phyloP scores from a whole-genome alignment of 805 yeast species.

The Diddensiella santjacobensis region DNA sequence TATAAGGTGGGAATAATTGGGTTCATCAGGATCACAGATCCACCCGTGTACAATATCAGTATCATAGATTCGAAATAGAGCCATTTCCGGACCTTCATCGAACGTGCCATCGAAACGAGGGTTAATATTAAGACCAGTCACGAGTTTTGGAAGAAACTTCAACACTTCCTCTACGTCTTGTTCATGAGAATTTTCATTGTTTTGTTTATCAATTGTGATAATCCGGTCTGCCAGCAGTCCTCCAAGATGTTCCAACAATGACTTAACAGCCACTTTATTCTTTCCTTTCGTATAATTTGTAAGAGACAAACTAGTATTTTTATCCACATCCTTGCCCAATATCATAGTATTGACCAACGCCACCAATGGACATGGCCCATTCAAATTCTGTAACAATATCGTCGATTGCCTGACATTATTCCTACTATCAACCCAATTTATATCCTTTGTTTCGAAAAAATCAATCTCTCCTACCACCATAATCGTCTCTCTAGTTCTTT shows the following conservation, averaged over 20 bases:
- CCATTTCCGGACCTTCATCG: conserved; percentile 47
- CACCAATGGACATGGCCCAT: conserved; percentile 87
- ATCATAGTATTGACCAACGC: conserved; percentile 71
- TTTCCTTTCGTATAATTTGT: conserved; percentile 34
- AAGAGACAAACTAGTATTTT: conserved; percentile 23
- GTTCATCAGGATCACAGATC: conserved; percentile 49
- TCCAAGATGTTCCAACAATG: conserved; percentile 49
- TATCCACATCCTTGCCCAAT: conserved; percentile 39
- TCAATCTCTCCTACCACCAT: conserved; percentile 7
- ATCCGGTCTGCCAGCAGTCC: conserved; percentile 34
- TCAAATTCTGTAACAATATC: conserved; percentile 68
- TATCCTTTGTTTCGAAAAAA: conserved; percentile 35
- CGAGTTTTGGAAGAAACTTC: conserved; percentile 56
- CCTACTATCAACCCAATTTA: conserved; percentile 8
- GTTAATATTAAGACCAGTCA: conserved; percentile 68
- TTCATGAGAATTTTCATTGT: conserved; percentile 1
- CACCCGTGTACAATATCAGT: conserved; percentile 79
- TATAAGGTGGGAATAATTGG: conserved; percentile 34
- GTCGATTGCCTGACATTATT: conserved; percentile 12
- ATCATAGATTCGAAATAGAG: conserved; percentile 56
- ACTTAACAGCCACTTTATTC: conserved; percentile 35
- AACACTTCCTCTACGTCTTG: conserved; percentile 43
- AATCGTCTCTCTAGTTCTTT: too few species aligned
- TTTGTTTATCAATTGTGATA: conserved; percentile 12
- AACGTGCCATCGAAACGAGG: conserved; percentile 67